Evolutionary conservation across 2,329 filamentous ascomycete genomes (phyloP), one percentile per base, ranked within the genome.

Genomic region (Penicillium sp.): DNA sequence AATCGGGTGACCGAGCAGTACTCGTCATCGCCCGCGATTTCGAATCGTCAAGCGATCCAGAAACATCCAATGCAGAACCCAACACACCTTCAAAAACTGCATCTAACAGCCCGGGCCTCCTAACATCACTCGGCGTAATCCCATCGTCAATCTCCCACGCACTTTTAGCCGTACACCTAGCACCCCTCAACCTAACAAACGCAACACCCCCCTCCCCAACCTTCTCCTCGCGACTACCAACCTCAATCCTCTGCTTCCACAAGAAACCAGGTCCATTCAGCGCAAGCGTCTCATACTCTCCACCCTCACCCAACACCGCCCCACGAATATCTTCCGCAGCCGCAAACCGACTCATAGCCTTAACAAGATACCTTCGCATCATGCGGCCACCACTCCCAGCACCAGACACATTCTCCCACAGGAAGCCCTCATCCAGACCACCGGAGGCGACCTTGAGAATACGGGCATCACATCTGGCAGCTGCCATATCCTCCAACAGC

Each of bases 361-460:
- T 81, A 31, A 78, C 75, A 53, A 89, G 68, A 43, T 76, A 75
- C 50, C 67, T 70, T 54, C 83, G 75, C 9, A 81, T 78, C 21
- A 38, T 52, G 2, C 58, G 54, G 9, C 50, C 65, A 64, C 5
- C 75, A 68, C 67, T 84, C 83, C 29, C 60, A 29, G 31, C 10
- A 13, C 51, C 62, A 59, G 89, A 86, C 19, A 96, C 89, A 76
- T 92, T 86, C 64, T 85, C 83, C 89, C 93, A 96, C 25, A 99
- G 78, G 67, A 92, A 88, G 38, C 77, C 80, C 65, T 92, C 89
- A 68, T 93, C 90, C 50, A 99, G 80, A 0, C 93, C 94, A 7
- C 91, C 92, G 62, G 90, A 95, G 43, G 94, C 93, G 45, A 97
- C 91, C 77, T 97, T 99, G 77, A 99, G 86, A 70, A 99, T 91